Conservation (phyloP, 2,329 filamentous ascomycete species). For the Talaromyces marneffei region DNA sequence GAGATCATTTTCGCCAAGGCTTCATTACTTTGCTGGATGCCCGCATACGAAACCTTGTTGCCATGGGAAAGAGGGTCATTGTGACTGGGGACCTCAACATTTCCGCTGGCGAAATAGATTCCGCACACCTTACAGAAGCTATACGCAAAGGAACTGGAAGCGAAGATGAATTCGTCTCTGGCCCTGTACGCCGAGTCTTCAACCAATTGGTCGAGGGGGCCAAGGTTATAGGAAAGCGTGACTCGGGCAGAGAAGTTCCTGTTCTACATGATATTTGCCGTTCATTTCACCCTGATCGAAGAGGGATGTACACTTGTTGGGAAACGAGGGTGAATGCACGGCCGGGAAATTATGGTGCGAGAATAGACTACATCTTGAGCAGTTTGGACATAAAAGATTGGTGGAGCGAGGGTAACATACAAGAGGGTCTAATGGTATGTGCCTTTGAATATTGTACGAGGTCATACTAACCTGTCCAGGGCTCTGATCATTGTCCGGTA, state of each 20-base stretch:
- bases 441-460: neutral
- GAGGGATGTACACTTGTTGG: slow-evolving; percentile 97
- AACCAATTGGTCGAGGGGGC: slow-evolving; percentile 79
- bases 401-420: slow-evolving; percentile 77
- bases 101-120: slow-evolving; percentile 62
- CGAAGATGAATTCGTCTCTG: slow-evolving; percentile 65
- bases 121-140: slow-evolving; percentile 65
- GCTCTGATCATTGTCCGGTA: slow-evolving; percentile 94
- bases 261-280: slow-evolving; percentile 80
- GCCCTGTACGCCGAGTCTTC: slow-evolving; percentile 68
- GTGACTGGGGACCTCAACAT: slow-evolving; percentile 89
- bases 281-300: slow-evolving; percentile 69
- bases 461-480: slow-evolving; percentile 37
- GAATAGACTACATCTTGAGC: slow-evolving; percentile 91
- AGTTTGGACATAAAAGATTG: slow-evolving; percentile 71
- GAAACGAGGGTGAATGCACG: slow-evolving; percentile 90
- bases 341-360: slow-evolving; percentile 86
- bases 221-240: slow-evolving; percentile 57
- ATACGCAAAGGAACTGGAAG: slow-evolving; percentile 65
- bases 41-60: slow-evolving; percentile 75
- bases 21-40: slow-evolving; percentile 77
- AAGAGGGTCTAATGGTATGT: slow-evolving; percentile 71
- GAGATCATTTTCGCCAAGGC: slow-evolving; percentile 73
- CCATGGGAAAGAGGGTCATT: slow-evolving; percentile 76
- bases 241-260: slow-evolving; percentile 62